phyloP scores from a whole-genome alignment of 2,329 filamentous ascomycete genomes.

The Pleomassaria siparia region DNA sequence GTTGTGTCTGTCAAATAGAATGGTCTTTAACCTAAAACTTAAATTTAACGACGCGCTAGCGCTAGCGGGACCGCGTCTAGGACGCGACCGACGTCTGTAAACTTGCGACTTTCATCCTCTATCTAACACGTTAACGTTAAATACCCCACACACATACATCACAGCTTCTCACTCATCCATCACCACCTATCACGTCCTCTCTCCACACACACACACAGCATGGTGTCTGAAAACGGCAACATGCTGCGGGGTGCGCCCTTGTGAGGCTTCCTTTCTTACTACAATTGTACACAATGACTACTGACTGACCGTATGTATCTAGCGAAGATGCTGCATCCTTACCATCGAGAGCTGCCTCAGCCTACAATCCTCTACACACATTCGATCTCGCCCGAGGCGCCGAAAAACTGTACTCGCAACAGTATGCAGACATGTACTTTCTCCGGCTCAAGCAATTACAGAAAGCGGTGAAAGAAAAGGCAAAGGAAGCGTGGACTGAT shows the following conservation, averaged over 20 bases:
- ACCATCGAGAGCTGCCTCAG: slow-evolving; percentile 44
- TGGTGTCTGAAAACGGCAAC: slow-evolving; percentile 21
- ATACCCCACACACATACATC: background rate
- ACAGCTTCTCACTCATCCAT: too few species aligned
- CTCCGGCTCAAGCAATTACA: slow-evolving; percentile 85
- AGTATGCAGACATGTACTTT: slow-evolving; percentile 98
- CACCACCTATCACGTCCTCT: background rate
- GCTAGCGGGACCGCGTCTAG: slow-evolving; percentile 14
- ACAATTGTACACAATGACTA: background rate
- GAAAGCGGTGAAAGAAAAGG: slow-evolving; percentile 74
- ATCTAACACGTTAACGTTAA: too few species aligned
- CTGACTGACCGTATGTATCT: background rate
- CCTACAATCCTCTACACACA: slow-evolving; percentile 74
- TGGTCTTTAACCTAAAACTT: too few species aligned
- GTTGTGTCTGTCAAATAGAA: too few species aligned
- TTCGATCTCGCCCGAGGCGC: slow-evolving; percentile 70
- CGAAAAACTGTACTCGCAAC: slow-evolving; percentile 78
- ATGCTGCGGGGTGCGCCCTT: slow-evolving; percentile 33
- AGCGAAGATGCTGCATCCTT: slow-evolving; percentile 29
- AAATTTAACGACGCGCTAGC: too few species aligned
- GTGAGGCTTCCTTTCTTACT: slow-evolving; percentile 18
- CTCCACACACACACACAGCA: slow-evolving; percentile 5
- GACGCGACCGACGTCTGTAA: slow-evolving; percentile 20
- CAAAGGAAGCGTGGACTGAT: slow-evolving; percentile 73
- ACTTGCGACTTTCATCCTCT: slow-evolving; percentile 10